Base-by-base conservation (phyloP, 306 rosid genomes). In the Cicer cuneatum region DNA sequence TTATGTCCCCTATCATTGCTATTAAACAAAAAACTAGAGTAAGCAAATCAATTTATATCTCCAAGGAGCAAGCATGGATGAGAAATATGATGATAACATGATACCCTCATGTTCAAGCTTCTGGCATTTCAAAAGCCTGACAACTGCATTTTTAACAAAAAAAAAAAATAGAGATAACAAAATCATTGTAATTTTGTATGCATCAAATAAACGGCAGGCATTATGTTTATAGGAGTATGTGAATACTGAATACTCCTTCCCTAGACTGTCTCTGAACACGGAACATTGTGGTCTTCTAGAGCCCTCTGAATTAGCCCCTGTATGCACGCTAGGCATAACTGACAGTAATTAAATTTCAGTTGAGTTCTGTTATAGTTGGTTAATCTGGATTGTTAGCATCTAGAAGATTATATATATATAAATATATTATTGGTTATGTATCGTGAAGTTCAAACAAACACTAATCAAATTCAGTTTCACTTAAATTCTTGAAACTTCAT, bases 1-100 rank as follows among this genome's bases (percentile, higher is more conserved):
- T 86, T 61, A 90, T 94, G 82, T 91, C 98, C 82, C 96, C 96
- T 77, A 94, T 94, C 85, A 94, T 87, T 63, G 97, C 98, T 93
- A 59, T 66, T 58, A 76, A 70, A 48, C 59, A 18, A 72, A 78
- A 51, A 39, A 73, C 7, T 47, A 59, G 33, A 59, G 18, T 35
- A 60, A 24, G 79, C 58, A 51, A 39, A 43, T 66, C 10, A 60
- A 66, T 24, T 19, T 16, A 37, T 15, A 76, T 39, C 19, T 12
- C 56, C 10, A 69, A 59, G 18, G 56, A 33, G 63, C 52, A 33
- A 51, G 5, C 56, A 41, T 5, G 37, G 61, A 45, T 11, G 15
- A 72, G 62, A 66, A 29, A 53, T 52, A 39, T 19, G 73, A 54
- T 8, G 15, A 47, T 52, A 43, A 66, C 45, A 58, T 7, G 14